These are phyloP conservation scores for Alternaria arborescens DNA, from an alignment of 2,329 filamentous ascomycete genomes.

Conservation along the genomic window DNA sequence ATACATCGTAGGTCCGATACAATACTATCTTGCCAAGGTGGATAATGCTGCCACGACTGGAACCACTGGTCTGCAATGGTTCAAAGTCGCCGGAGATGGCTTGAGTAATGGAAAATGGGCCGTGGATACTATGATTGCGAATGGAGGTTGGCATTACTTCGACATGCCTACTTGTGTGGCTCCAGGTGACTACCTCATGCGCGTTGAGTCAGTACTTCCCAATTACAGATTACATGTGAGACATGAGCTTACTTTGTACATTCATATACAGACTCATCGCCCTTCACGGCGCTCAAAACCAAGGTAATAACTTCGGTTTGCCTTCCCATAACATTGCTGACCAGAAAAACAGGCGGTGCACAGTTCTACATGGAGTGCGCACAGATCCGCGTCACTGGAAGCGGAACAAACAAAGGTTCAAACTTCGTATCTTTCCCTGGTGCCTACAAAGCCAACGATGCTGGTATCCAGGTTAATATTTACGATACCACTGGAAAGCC, in stretches of 20 bases:
- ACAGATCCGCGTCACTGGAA: constrained; percentile 33
- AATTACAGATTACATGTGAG: neutral
- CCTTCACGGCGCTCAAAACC: constrained; percentile 44
- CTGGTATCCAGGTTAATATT: constrained; percentile 30
- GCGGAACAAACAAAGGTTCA: constrained; percentile 24
- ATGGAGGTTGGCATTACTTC: constrained; percentile 54
- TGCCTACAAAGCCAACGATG: constrained; percentile 33
- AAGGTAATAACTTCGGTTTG: neutral
- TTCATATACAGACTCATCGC: constrained; percentile 45
- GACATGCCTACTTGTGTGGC: constrained; percentile 43
- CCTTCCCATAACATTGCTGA: neutral
- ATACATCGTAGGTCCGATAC: constrained; percentile 22
- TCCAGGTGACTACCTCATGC: constrained; percentile 50
- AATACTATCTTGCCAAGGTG: constrained; percentile 43
- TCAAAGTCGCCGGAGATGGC: constrained; percentile 50
- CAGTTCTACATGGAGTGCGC: constrained; percentile 38
- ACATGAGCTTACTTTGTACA: neutral
- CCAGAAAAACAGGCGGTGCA: neutral
- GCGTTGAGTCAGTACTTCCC: constrained; percentile 11
- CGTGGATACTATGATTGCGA: constrained; percentile 57
- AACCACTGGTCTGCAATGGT: constrained; percentile 49
- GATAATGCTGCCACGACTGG: constrained; percentile 43
- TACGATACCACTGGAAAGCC: constrained; percentile 24
- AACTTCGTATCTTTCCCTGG: constrained; percentile 36
- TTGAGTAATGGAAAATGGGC: constrained; percentile 53